Evolutionary conservation across 805 yeast genomes (phyloP).

Genomic region (Candida germanica): DNA sequence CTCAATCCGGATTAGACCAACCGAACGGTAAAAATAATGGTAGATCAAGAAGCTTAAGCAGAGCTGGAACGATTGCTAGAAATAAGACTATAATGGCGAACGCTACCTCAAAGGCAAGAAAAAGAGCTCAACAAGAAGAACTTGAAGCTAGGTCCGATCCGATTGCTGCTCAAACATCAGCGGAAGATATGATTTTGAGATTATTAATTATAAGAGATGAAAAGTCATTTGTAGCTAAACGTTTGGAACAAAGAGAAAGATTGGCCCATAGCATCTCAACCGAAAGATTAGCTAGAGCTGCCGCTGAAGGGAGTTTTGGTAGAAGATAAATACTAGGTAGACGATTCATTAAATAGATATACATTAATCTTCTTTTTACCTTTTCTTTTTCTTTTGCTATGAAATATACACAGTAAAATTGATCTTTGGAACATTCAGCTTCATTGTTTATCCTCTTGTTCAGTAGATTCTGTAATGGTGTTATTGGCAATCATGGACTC

Average conservation of each 20-base stretch:
- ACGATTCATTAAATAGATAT: slow-evolving; percentile 7
- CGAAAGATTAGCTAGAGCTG: slow-evolving; percentile 48
- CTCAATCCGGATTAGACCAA: neutral
- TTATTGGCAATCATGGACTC: slow-evolving; percentile 21
- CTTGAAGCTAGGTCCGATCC: slow-evolving; percentile 41
- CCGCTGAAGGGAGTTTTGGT: slow-evolving; percentile 37
- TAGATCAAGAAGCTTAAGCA: slow-evolving; percentile 18
- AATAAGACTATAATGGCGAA: slow-evolving; percentile 69
- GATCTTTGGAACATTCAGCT: neutral
- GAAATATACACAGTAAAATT: neutral
- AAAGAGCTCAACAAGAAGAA: slow-evolving; percentile 44
- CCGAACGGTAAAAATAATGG: neutral
- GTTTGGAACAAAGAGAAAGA: slow-evolving; percentile 61
- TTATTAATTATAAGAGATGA: slow-evolving; percentile 67
- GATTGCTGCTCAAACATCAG: slow-evolving; percentile 37
- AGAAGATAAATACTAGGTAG: slow-evolving; percentile 3
- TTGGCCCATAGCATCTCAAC: slow-evolving; percentile 54
- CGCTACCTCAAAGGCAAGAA: slow-evolving; percentile 58
- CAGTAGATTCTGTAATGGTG: slow-evolving; percentile 1
- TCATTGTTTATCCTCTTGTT: neutral
- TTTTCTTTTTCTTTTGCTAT: no score
- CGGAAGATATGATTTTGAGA: slow-evolving; percentile 72
- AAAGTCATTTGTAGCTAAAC: slow-evolving; percentile 51
- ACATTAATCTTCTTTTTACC: slow-evolving; percentile 6
- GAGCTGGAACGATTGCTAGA: slow-evolving; percentile 54